A percentile compares a stretch with the other conserved stretches of the same genome.
These are phyloP conservation scores for Phytopythium sindhum DNA, from an alignment of 352 stramenopile genomes.

Conservation along the genomic window DNA sequence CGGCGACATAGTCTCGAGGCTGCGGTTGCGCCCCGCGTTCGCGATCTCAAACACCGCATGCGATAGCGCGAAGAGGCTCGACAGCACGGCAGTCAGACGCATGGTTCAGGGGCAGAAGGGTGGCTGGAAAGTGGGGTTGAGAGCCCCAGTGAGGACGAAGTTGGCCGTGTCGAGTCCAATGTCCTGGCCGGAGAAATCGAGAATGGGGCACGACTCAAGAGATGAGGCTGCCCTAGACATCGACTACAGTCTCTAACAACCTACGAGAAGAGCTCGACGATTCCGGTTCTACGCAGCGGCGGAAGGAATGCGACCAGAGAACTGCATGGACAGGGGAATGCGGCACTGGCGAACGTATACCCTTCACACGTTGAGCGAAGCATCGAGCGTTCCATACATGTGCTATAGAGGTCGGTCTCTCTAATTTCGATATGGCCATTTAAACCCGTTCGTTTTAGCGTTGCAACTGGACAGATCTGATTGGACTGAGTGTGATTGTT, in stretches of 20 bases:
- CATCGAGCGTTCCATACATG: background rate
- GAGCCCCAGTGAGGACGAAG: background rate
- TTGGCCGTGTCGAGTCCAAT: background rate
- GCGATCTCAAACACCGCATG: background rate
- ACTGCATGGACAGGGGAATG: background rate
- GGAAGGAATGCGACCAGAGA: background rate
- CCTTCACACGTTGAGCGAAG: background rate
- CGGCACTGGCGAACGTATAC: background rate
- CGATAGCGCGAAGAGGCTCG: background rate
- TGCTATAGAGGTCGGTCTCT: no score
- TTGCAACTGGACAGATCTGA: no score
- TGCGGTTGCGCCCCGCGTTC: background rate
- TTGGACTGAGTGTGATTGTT: no score
- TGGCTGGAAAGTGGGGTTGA: no score
- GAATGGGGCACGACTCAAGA: background rate
- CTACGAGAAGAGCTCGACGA: no score
- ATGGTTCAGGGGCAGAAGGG: background rate
- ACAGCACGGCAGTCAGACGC: background rate
- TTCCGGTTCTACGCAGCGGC: background rate
- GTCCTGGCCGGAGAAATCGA: background rate
- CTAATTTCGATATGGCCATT: no score
- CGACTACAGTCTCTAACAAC: no score
- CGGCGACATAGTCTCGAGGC: background rate
- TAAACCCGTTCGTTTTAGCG: no score
- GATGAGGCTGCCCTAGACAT: no score